Evolutionary conservation across 768 basidiomycete genomes (phyloP), one percentile per base, ranked within the genome.

Genomic region (Neoboletus brunneissimus): DNA sequence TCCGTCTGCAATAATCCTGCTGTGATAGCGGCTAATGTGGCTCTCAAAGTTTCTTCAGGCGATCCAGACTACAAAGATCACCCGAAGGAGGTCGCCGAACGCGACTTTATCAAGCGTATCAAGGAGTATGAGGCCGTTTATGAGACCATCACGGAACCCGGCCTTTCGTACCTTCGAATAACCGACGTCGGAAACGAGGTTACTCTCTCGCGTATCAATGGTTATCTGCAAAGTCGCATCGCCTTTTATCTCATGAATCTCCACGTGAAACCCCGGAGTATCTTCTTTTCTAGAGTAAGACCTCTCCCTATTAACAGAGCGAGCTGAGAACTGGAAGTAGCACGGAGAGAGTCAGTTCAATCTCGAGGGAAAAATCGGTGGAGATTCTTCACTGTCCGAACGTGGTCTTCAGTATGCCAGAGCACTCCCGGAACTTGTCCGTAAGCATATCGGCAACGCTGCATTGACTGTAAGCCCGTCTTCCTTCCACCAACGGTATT

Each of bases 211-310:
- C 80, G 87, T 60, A 98, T 99, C 52, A 85, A 95, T 67, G 95
- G 95, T 15, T 99, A 99, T 67, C 75, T 99, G 57, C 93, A 95
- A 67, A 94, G 92, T 79, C 88, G 97, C 35, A 94, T 99, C 62
- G 96, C 94, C 20, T 99, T 96, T 75, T 99, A 95, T 73, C 79
- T 99, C 53, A 98, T 98, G 95, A 98, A 98, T 71, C 72, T 98
- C 64, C 97, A 99, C 73, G 77, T 99, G 63, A 97, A 97, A 65
- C 96, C 97, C 7, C 81, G 97, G 55, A 93, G 88, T 69, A 98
- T 99, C 58, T 99, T 94, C 74, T 83, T 99, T 57, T 98, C 97
- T 5, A 76, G 97, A 64, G 96, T 98, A 67, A 65, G 87, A 48
- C n/a, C 16, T 18, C 45, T 16, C 32, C 55, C 16, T n/a, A 15